A percentile compares a stretch with the other conserved stretches of the same genome.
These are phyloP conservation scores for Fusarium albidum DNA, from an alignment of 2,329 filamentous ascomycete genomes.

Conservation along the genomic window DNA sequence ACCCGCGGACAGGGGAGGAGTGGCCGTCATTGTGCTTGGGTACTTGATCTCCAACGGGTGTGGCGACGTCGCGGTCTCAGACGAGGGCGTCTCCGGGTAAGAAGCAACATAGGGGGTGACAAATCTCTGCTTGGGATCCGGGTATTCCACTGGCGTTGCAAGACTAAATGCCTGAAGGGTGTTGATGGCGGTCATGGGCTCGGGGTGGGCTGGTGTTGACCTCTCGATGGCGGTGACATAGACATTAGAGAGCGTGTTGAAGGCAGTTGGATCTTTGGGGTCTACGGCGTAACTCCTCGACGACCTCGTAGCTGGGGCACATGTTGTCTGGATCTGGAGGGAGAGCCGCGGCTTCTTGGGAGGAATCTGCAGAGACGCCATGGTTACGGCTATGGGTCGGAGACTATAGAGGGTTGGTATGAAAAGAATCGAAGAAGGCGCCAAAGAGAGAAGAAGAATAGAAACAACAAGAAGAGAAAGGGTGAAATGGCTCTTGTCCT, in stretches of 20 bases:
- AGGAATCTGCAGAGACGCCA: constrained; percentile 49
- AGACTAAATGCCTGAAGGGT: constrained; percentile 46
- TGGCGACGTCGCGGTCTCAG: constrained; percentile 60
- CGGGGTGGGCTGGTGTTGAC: constrained; percentile 57
- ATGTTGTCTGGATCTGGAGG: constrained; percentile 60
- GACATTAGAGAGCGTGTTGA: constrained; percentile 73
- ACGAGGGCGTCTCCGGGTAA: constrained; percentile 63
- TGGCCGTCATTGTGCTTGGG: constrained; percentile 67
- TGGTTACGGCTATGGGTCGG: constrained; percentile 33
- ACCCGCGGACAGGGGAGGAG: constrained; percentile 65
- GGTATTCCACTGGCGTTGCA: constrained; percentile 42
- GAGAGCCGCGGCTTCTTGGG: constrained; percentile 64
- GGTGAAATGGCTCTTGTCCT: constrained; percentile 1
- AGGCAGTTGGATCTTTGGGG: constrained; percentile 67
- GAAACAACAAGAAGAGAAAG: too few relatives aligned
- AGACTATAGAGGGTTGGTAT: constrained; percentile 1
- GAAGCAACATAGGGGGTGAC: constrained; percentile 56
- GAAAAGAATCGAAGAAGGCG: constrained; percentile 3
- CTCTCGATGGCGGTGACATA: constrained; percentile 70
- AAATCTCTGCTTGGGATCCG: constrained; percentile 43
- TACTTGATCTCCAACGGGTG: constrained; percentile 55
- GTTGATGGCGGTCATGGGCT: constrained; percentile 60
- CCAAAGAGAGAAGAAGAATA: constrained; percentile 10
- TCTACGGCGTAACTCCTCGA: constrained; percentile 50
- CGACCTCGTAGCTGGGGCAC: constrained; percentile 48